A percentile compares a stretch with the other conserved stretches of the same genome.
Conservation (phyloP, 345 rosid species). For the Syzygium oleosum region DNA sequence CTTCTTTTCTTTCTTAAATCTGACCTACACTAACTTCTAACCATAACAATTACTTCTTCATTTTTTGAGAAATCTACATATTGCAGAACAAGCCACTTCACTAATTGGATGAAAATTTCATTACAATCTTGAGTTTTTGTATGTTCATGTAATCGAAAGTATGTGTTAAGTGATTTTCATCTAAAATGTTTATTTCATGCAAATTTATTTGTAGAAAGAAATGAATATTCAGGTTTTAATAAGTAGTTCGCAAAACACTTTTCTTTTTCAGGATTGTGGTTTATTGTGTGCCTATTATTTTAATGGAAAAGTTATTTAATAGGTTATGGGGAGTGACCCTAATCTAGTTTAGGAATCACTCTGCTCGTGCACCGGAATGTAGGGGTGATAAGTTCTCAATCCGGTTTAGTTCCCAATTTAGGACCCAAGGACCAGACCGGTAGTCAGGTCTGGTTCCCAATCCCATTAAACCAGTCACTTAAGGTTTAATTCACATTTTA, state of each 20-base stretch:
- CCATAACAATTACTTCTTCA: too few relatives aligned
- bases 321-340: not conserved
- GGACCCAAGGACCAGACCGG: too few relatives aligned
- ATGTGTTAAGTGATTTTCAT: not conserved
- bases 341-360: not conserved
- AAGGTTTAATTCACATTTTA: too few relatives aligned
- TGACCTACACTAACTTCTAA: not conserved
- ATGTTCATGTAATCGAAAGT: not conserved
- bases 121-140: too few relatives aligned
- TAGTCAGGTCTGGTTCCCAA: too few relatives aligned
- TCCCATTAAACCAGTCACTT: too few relatives aligned
- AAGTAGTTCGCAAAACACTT: not conserved
- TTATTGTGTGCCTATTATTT: not conserved
- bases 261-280: not conserved
- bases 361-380: not conserved
- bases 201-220: not conserved
- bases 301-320: not conserved
- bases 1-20: not conserved
- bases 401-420: too few relatives aligned
- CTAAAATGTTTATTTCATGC: not conserved
- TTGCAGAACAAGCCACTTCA: too few relatives aligned
- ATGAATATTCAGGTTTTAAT: not conserved
- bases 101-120: too few relatives aligned
- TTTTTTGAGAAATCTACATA: too few relatives aligned
- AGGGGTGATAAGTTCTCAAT: too few relatives aligned